These are phyloP conservation scores for Agroathelia rolfsii DNA, from an alignment of 1,284 basidiomycete species.

Conservation along the genomic window DNA sequence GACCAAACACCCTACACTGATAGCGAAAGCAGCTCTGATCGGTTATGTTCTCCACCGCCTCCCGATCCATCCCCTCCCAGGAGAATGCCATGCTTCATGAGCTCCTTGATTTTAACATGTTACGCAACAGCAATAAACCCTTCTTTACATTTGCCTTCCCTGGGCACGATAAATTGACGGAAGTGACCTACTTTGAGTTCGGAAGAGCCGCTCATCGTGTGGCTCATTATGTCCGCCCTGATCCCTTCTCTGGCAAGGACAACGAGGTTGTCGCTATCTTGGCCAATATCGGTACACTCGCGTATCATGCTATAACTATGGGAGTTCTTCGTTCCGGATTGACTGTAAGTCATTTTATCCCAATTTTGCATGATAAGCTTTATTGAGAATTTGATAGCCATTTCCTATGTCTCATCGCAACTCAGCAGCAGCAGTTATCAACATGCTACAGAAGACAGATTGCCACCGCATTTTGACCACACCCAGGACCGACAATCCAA, in stretches of 20 bases:
- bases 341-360: conserved; percentile 12
- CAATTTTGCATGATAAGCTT: background rate
- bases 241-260: conserved; percentile 14
- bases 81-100: conserved; percentile 10
- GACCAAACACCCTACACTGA: no score
- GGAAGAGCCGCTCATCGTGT: conserved; percentile 22
- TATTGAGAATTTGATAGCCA: conserved; percentile 13
- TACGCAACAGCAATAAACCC: conserved; percentile 1
- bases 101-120: background rate
- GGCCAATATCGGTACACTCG: conserved; percentile 19
- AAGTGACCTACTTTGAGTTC: conserved; percentile 15
- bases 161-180: conserved; percentile 8
- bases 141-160: background rate
- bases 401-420: conserved; percentile 28
- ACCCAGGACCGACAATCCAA: conserved; percentile 13
- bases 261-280: conserved; percentile 23
- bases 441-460: conserved; percentile 21
- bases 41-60: no score
- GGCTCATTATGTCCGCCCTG: conserved; percentile 20
- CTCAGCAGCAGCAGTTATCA: conserved; percentile 21
- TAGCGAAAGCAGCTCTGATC: no score
- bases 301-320: conserved; percentile 21
- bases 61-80: no score
- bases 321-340: conserved; percentile 23
- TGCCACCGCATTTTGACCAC: conserved; percentile 24